Base-by-base conservation (phyloP, 306 rosid species). In the Sphenostylis stenocarpa region DNA sequence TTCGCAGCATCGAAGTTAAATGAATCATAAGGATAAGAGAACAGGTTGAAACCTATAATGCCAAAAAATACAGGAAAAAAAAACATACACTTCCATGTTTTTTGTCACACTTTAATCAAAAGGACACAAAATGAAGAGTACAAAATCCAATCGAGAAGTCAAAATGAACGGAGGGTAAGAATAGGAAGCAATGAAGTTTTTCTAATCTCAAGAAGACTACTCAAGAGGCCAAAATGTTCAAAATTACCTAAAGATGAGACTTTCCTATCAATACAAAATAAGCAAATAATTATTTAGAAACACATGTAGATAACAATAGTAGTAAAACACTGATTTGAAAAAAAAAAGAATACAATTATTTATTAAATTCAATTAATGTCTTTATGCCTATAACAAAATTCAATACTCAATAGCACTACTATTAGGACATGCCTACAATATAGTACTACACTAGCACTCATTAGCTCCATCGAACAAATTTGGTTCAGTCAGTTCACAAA, bases 401-500 rank as follows among this genome's bases (percentile, higher is more conserved):
- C 61, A 57, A 15, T 58, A 58, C 12, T 28, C 39, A 28, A 58
- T 16, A 66, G 20, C 34, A 57, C 17, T 6, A 39, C 63, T 26
- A 73, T 43, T 29, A 61, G 23, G 72, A 61, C 67, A 20, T 20
- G 14, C 3, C 14, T 47, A 55, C 51, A 45, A 49, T 48, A 63
- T 33, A 58, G 67, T 26, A 26, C 39, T 48, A 61, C 44, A 13
- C 61, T 45, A 29, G 38, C 43, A 7, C 60, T 38, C 17, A 77
- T 8, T 61, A 69, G 20, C 38, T 26, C 36, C 62, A 67, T 36
- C 69, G 57, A 51, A 61, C 56, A 41, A 61, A 29, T 31, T 34
- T 58, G 45, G 44, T 23, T 33, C 20, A 67, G 77, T 52, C 29
- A 78, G 43, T 43, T 20, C 48, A 77, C 70, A 70, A 52, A 94